Base-by-base conservation (phyloP, 164 flowering plant species). In the Hamamelis virginiana region DNA sequence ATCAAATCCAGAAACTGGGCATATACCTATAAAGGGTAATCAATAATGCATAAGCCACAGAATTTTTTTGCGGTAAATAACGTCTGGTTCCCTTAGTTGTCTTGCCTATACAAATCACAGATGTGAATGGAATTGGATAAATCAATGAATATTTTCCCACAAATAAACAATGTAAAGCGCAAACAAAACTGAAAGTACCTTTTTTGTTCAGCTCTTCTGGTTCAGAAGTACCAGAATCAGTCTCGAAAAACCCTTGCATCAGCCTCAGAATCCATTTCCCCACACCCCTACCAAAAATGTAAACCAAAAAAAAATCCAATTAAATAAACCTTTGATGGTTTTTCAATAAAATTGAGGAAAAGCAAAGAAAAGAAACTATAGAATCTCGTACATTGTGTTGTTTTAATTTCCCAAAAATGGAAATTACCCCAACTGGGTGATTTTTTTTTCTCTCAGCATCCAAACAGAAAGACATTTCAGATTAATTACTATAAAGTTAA, bases 61-160 rank as follows among this genome's bases (percentile, higher is more conserved):
- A 93, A 72, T 88, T 93, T 81, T 82, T 96, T 72, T 91, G 88
- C 1, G 99, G 99, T 23, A 93, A 38, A 74, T 96, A 96, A 2
- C 83, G 85, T 72, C 70, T 87, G 46, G 75, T 41, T 47, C 77
- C 85, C 64, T 83, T 85, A 8, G 69, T 56, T 73, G 80, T 90
- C 77, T 80, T 86, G 56, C 87, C 99, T 92, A 66, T 16, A 77
- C 26, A 69, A 18, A 59, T 57, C 22, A 56, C 22, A 1, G n/a
- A 44, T 52, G 22, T 43, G 10, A 13, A 16, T 21, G 26, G 48
- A 10, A 38, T 59, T 19, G 43, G 12, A 23, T 13, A 15, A 13
- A n/a, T 18, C 8, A 44, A 21, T 16, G 43, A 27, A 50, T 21
- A 26, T 21, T 33, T 21, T 11, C 1, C 12, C 10, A 16, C 21